phyloP scores from a whole-genome alignment of 2,329 filamentous ascomycete genomes.

The Aspergillus thermomutatus region DNA sequence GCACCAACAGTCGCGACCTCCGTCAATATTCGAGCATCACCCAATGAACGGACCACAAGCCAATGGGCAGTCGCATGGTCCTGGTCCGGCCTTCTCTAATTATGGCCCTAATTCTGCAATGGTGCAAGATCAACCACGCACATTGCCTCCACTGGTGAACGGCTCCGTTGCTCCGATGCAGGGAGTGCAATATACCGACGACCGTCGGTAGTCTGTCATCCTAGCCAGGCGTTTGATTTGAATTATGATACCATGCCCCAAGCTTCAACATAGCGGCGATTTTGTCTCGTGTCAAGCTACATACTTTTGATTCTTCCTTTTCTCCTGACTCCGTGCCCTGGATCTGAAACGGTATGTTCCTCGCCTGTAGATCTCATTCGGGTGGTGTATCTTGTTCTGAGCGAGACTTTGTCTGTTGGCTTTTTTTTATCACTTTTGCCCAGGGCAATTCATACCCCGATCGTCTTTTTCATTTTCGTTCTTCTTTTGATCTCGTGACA shows the following conservation, averaged over 20 bases:
- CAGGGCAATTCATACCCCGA: not conserved
- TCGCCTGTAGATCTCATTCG: conserved; percentile 18
- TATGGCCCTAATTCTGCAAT: conserved; percentile 27
- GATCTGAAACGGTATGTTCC: conserved; percentile 5
- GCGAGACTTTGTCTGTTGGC: conserved; percentile 8
- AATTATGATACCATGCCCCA: not conserved
- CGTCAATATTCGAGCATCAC: conserved; percentile 35
- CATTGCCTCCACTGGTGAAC: conserved; percentile 47
- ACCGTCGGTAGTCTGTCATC: conserved; percentile 35
- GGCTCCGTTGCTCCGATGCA: conserved; percentile 46
- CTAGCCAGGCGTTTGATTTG: not conserved
- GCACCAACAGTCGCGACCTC: conserved; percentile 28
- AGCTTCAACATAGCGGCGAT: not conserved
- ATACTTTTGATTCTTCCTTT: not conserved
- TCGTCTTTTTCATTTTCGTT: conserved; percentile 3
- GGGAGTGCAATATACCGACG: conserved; percentile 50
- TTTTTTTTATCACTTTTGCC: not conserved
- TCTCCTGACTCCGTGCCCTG: not conserved
- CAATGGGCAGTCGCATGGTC: conserved; percentile 32
- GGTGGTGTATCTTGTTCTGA: conserved; percentile 16
- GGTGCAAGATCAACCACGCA: conserved; percentile 43
- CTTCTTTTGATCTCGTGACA: not conserved
- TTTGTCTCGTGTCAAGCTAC: not conserved
- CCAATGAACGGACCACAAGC: conserved; percentile 30
- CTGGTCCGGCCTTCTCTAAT: conserved; percentile 27